These are phyloP conservation scores for Solanum lycopersicoides DNA, from an alignment of 257 asterid species.

Conservation along the genomic window DNA sequence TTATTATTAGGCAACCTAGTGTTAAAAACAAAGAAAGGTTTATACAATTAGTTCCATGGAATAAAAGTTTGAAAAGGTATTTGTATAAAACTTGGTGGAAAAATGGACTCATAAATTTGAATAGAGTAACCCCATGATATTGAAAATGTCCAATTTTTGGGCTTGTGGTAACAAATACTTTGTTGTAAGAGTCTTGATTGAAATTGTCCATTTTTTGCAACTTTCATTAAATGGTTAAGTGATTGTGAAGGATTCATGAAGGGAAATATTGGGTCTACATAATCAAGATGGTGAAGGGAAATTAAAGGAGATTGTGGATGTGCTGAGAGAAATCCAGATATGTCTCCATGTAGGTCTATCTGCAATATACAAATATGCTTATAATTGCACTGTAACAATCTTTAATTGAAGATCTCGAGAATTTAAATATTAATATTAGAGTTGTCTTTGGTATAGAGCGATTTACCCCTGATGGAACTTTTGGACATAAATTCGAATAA, in stretches of 20 bases:
- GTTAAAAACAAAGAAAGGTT: slow-evolving; percentile 21
- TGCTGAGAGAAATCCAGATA: slow-evolving; percentile 33
- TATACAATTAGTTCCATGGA: slow-evolving; percentile 9
- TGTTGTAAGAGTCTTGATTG: slow-evolving; percentile 31
- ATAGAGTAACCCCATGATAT: slow-evolving; percentile 45
- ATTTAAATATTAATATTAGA: too few species aligned
- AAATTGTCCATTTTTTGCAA: slow-evolving; percentile 1
- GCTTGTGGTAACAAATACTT: slow-evolving; percentile 26
- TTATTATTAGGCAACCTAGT: slow-evolving; percentile 14
- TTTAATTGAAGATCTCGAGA: not conserved
- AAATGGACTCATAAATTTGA: slow-evolving; percentile 19
- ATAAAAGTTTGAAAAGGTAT: slow-evolving; percentile 20
- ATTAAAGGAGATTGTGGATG: slow-evolving; percentile 35
- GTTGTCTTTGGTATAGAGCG: too few species aligned
- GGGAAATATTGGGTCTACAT: slow-evolving; percentile 38
- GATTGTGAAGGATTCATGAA: slow-evolving; percentile 18
- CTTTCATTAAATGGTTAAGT: slow-evolving; percentile 22
- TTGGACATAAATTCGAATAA: too few species aligned
- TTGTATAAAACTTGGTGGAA: slow-evolving; percentile 31
- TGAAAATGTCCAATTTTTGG: slow-evolving; percentile 32
- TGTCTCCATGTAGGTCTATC: slow-evolving; percentile 30
- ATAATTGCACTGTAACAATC: too few species aligned
- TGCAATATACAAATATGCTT: too few species aligned
- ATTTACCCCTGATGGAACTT: too few species aligned
- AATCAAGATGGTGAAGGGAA: slow-evolving; percentile 44